Evolutionary conservation across 2,329 filamentous ascomycete genomes (phyloP).

Genomic region (Phaeoacremonium minimum): DNA sequence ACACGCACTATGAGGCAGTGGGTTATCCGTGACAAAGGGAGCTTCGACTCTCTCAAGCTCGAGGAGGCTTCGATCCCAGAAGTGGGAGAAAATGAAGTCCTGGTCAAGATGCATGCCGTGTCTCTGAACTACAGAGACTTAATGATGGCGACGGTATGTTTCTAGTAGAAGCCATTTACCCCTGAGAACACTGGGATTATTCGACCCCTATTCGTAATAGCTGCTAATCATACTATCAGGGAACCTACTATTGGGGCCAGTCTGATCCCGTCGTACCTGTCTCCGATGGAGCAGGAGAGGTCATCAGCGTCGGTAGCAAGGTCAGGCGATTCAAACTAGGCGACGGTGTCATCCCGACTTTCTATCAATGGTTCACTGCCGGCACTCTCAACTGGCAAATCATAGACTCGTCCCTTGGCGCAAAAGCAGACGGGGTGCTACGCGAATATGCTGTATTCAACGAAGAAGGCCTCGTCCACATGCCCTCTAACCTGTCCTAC

Average conservation of each 20-base stretch:
- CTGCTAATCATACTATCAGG: background rate
- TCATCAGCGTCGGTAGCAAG: background rate
- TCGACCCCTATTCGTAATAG: background rate
- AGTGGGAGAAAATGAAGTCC: background rate
- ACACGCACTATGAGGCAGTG: too few relatives aligned
- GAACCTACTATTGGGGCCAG: background rate
- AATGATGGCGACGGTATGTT: background rate
- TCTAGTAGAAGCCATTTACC: too few relatives aligned
- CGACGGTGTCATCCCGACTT: background rate
- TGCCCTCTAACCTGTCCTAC: background rate
- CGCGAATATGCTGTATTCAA: background rate
- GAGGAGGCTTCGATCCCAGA: too few relatives aligned
- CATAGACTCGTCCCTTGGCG: background rate
- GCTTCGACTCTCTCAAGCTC: too few relatives aligned
- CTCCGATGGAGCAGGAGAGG: background rate
- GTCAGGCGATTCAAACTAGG: background rate
- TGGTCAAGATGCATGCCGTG: background rate
- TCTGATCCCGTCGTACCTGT: background rate
- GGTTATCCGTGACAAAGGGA: too few relatives aligned
- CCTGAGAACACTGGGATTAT: background rate
- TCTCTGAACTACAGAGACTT: background rate
- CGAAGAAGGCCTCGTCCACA: background rate
- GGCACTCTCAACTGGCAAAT: background rate
- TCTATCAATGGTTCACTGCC: background rate
- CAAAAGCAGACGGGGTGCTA: constrained; percentile 1